Evolutionary conservation across 257 asterid species (phyloP), one percentile per base, ranked within the genome.

Genomic region (Osmanthus fragrans): DNA sequence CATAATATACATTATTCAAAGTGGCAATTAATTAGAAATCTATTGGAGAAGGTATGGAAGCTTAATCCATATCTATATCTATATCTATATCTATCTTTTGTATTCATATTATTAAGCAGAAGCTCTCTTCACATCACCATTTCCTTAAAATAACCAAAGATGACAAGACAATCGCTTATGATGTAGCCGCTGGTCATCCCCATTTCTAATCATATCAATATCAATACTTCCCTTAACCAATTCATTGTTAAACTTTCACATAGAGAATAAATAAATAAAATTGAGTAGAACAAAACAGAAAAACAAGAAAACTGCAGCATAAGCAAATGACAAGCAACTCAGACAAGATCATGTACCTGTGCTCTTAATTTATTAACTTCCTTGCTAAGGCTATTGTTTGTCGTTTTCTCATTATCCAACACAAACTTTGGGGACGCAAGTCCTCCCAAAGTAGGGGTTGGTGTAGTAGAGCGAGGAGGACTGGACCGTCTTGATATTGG

Each of bases 401-500:
- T 80, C 82, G 76, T 81, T 80, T 84, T 88, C 63, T 82, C 84
- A 76, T 92, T 91, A 45, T 86, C 92, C 74, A 88, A 33, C 65
- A 79, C 87, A 70, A 90, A 80, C 82, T 89, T 90, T 21, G 92
- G 92, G 12, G 94, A 86, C 40, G 94, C 80, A 68, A 89, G 96
- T 34, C 97, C 97, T 60, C 94, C 96, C 82, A 92, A 80, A 68
- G 97, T 88, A 80, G 97, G 96, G 72, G 96, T 92, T 40, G 96
- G 97, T 68, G 96, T 90, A 56, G 97, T 92, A 71, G 97, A 92
- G 83, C 97, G 97, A 83, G 96, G 97, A 75, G 96, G 97, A 79
- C 96, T 92, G 49, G 86, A 77, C 49, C 95, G 89, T 84, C 97
- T 85, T 34, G 97, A 90, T 82, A 92, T 84, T 30, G 97, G 97